Base-by-base conservation (phyloP, 2,329 filamentous ascomycete genomes). In the Scortechinia acanthostroma region DNA sequence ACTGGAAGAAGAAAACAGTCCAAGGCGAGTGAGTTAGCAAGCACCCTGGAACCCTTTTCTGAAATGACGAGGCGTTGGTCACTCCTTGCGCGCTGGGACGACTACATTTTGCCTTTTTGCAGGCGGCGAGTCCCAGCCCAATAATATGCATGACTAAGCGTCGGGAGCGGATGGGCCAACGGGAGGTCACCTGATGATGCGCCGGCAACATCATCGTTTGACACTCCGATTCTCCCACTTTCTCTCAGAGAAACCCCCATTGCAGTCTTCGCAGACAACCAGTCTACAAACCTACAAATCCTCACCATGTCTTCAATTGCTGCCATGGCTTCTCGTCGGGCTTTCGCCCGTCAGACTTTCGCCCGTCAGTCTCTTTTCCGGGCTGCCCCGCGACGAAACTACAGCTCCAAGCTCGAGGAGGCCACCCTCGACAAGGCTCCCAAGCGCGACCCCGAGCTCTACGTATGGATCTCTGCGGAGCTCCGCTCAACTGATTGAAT, bases 341-440 rank as follows among this genome's bases (percentile, higher is more conserved):
- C 76, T 49, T 77, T 77, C 55, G 60, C 73, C 55, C 63, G 77
- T 57, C 66, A 76, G 53, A n/a, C 76, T 49, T 77, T 76, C 55
- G 60, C 73, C 55, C 63, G 77, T 57, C 66, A 76, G 53, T 19
- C 35, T 17, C 6, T 40, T 19, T 17, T 40, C 35, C 69, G 77
- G 51, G 68, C 54, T 43, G 48, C 51, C 47, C 48, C 55, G 46
- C 59, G 63, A 51, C 76, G 76, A 56, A 74, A 74, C 48, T 55
- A 78, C 52, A 59, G 66, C 53, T 46, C 50, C 48, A 61, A 69
- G 48, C 55, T 64, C 43, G 58, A 61, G 54, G 65, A 73, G 58
- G 54, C 65, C 50, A 63, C 64, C 56, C 73, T 80, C 52, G 74
- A 76, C 68, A 64, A 70, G 60, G 74, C 79, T 65, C 68, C 70